Percentiles rank a stretch among this genome's conserved stretches.
Evolutionary conservation across 345 rosid species (phyloP).

Genomic region (Draba incana): DNA sequence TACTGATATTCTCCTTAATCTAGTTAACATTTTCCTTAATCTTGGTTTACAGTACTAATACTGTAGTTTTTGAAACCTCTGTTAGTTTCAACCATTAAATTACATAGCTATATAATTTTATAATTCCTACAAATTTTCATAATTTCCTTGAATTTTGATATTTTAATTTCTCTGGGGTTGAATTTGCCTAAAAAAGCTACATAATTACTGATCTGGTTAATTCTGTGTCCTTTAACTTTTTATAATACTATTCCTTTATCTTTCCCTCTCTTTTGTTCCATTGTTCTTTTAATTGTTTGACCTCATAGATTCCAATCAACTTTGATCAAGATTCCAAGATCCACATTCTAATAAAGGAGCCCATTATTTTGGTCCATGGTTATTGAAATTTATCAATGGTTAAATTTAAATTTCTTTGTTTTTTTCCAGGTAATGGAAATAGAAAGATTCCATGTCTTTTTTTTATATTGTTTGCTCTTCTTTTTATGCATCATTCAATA

Average conservation of each 20-base stretch:
- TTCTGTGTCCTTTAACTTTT: conserved; percentile 38
- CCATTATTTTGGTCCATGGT: conserved; percentile 7
- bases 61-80: background rate
- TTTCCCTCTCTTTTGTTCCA: conserved; percentile 35
- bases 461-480: conserved; percentile 36
- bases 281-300: conserved; percentile 43
- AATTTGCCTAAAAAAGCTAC: conserved; percentile 28
- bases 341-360: conserved; percentile 8
- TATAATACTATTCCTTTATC: conserved; percentile 39
- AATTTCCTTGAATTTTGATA: conserved; percentile 19
- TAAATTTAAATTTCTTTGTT: background rate
- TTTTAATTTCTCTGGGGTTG: conserved; percentile 34
- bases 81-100: too few relatives aligned
- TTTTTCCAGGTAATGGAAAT: conserved; percentile 22
- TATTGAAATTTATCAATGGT: conserved; percentile 1
- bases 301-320: conserved; percentile 41
- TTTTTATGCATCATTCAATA: conserved; percentile 51
- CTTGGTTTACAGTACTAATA: background rate
- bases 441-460: conserved; percentile 46
- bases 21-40: background rate
- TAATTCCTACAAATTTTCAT: background rate
- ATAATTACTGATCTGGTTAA: conserved; percentile 33
- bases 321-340: conserved; percentile 36
- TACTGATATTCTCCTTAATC: conserved; percentile 28
- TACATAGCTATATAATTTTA: background rate